Conservation (phyloP, 805 yeast species). For the Cyberlindnera veronae region DNA sequence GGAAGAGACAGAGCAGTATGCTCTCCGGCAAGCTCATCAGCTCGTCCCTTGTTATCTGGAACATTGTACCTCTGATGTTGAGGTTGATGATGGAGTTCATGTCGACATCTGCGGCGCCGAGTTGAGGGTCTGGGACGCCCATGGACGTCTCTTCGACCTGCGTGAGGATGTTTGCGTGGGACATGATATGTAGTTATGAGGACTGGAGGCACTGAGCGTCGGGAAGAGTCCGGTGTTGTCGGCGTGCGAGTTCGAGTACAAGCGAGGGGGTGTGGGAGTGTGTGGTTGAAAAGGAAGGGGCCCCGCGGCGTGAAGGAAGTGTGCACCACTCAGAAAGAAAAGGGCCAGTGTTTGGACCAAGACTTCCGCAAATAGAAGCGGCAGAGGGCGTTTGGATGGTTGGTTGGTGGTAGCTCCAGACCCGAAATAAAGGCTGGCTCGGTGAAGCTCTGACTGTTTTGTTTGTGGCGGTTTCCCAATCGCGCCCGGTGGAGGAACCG, state of each 20-base stretch:
- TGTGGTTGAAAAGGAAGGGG: too few relatives aligned
- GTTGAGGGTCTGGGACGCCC: constrained; percentile 15
- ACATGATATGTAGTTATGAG: constrained; percentile 16
- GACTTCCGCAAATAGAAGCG: background rate
- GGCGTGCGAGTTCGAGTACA: too few relatives aligned
- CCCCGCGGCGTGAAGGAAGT: background rate
- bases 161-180: constrained; percentile 50
- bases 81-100: constrained; percentile 68
- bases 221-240: too few relatives aligned
- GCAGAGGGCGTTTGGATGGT: background rate
- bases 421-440: background rate
- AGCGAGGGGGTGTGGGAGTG: too few relatives aligned
- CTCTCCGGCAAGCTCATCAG: constrained; percentile 91
- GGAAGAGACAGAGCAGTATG: constrained; percentile 78
- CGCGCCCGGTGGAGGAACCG: background rate
- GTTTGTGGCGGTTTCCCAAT: constrained; percentile 8
- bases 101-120: constrained; percentile 29
- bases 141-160: constrained; percentile 61
- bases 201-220: too few relatives aligned
- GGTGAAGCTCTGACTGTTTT: background rate
- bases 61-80: constrained; percentile 70
- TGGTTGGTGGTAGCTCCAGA: background rate
- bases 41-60: constrained; percentile 82
- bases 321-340: too few relatives aligned
- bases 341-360: too few relatives aligned